A percentile compares a stretch with the other conserved stretches of the same genome.
These are phyloP conservation scores for Aspergillus bertholletiae DNA, from an alignment of 495 filamentous ascomycete species.

Conservation along the genomic window DNA sequence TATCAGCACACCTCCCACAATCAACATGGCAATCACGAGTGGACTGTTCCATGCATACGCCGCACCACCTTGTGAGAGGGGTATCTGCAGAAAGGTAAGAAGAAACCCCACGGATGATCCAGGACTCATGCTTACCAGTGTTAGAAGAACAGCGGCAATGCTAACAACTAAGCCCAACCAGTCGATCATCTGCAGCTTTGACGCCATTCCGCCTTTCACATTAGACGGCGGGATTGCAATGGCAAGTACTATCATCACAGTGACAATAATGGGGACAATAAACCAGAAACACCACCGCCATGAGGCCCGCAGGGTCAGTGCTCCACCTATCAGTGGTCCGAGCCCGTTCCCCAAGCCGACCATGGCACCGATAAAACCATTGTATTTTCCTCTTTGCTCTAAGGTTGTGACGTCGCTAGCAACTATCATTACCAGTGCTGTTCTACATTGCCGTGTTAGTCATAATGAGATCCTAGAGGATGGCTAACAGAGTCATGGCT, in stretches of 20 bases:
- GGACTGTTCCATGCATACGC: slow-evolving; percentile 35
- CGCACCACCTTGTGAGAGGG: slow-evolving; percentile 36
- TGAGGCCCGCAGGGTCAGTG: slow-evolving; percentile 27
- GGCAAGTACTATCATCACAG: slow-evolving; percentile 28
- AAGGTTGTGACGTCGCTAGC: slow-evolving; percentile 39
- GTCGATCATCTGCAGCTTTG: slow-evolving; percentile 35
- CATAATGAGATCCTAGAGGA: no score
- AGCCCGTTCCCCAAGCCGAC: slow-evolving; percentile 43
- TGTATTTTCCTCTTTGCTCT: slow-evolving; percentile 44
- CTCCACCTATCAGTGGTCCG: slow-evolving; percentile 43
- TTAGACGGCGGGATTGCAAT: slow-evolving; percentile 32
- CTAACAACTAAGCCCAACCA: slow-evolving; percentile 19
- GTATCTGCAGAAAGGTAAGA: slow-evolving; percentile 9
- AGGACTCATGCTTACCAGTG: slow-evolving; percentile 18
- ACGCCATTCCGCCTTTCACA: slow-evolving; percentile 27
- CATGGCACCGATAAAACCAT: slow-evolving; percentile 39
- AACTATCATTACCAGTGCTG: no score
- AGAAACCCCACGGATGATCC: not conserved
- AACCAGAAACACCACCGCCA: slow-evolving; percentile 49
- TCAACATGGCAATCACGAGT: slow-evolving; percentile 31
- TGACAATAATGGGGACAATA: slow-evolving; percentile 27
- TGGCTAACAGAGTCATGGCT: no score
- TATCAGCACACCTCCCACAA: slow-evolving; percentile 25
- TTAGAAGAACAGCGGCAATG: slow-evolving; percentile 33
- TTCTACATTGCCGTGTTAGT: no score